Evolutionary conservation across 1,284 basidiomycete species (phyloP).

Genomic region (Tilletia caries): DNA sequence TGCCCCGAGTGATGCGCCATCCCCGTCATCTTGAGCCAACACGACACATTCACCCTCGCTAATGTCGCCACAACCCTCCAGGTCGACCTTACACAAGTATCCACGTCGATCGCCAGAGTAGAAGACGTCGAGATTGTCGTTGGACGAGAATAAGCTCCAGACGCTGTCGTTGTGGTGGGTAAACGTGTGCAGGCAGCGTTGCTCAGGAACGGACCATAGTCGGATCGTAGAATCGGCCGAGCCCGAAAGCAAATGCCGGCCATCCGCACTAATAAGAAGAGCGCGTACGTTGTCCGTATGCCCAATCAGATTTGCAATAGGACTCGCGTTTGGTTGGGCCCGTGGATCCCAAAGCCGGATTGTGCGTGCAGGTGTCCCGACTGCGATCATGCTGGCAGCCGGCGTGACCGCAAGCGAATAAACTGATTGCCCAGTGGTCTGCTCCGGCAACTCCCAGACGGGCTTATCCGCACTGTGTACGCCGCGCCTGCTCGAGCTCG

Average conservation of each 20-base stretch:
- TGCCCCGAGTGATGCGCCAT: slow-evolving; percentile 24
- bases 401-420: slow-evolving; percentile 60
- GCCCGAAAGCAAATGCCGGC: slow-evolving; percentile 62
- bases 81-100: slow-evolving; percentile 81
- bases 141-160: slow-evolving; percentile 80
- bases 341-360: slow-evolving; percentile 91
- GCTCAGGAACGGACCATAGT: slow-evolving; percentile 85
- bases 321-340: slow-evolving; percentile 26
- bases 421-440: slow-evolving; percentile 32
- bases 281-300: slow-evolving; percentile 95
- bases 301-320: slow-evolving; percentile 58
- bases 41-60: slow-evolving; percentile 85
- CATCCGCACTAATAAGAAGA: slow-evolving; percentile 81
- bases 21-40: slow-evolving; percentile 58
- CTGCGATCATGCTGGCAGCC: slow-evolving; percentile 74
- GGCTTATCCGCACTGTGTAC: slow-evolving; percentile 27
- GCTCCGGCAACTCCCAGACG: slow-evolving; percentile 34
- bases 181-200: slow-evolving; percentile 91
- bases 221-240: slow-evolving; percentile 68
- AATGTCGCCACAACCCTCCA: slow-evolving; percentile 73
- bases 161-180: slow-evolving; percentile 91
- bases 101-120: slow-evolving; percentile 94
- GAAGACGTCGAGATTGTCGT: slow-evolving; percentile 74
- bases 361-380: slow-evolving; percentile 84
- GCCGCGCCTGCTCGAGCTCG: neutral